phyloP scores from a whole-genome alignment of 1,284 basidiomycete genomes.

The Pterula multifida region DNA sequence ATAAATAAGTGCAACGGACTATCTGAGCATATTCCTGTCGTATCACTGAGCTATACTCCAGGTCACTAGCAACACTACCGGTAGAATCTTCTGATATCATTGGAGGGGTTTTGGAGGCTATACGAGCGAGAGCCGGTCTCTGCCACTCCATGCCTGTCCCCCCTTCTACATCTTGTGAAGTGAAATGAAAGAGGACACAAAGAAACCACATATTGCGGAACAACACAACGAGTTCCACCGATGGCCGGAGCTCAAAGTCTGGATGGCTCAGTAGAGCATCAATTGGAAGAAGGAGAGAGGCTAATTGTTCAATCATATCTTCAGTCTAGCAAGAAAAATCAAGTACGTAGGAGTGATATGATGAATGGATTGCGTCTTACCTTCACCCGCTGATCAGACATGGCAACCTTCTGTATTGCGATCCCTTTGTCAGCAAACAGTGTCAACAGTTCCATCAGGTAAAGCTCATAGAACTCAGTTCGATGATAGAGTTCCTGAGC shows the following conservation, averaged over 20 bases:
- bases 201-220: constrained; percentile 97
- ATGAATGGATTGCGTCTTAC: too few relatives aligned
- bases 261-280: constrained; percentile 77
- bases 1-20: constrained; percentile 34
- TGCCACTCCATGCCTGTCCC: constrained; percentile 65
- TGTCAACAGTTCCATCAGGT: constrained; percentile 77
- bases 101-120: constrained; percentile 82
- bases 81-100: constrained; percentile 76
- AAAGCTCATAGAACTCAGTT: constrained; percentile 67
- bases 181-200: constrained; percentile 77
- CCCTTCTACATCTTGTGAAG: constrained; percentile 32
- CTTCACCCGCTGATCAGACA: constrained; percentile 52
- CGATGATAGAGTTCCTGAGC: constrained; percentile 66
- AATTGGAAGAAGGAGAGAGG: constrained; percentile 81
- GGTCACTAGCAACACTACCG: constrained; percentile 80
- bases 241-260: constrained; percentile 57
- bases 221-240: constrained; percentile 59
- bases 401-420: constrained; percentile 74
- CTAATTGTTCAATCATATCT: constrained; percentile 76
- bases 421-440: constrained; percentile 90
- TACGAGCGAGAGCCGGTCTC: constrained; percentile 63
- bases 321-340: constrained; percentile 41
- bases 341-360: too few relatives aligned
- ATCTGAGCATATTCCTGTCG: constrained; percentile 78
- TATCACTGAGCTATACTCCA: constrained; percentile 91